Base-by-base conservation (phyloP, 768 basidiomycete genomes). In the Pulveroboletus sp. region DNA sequence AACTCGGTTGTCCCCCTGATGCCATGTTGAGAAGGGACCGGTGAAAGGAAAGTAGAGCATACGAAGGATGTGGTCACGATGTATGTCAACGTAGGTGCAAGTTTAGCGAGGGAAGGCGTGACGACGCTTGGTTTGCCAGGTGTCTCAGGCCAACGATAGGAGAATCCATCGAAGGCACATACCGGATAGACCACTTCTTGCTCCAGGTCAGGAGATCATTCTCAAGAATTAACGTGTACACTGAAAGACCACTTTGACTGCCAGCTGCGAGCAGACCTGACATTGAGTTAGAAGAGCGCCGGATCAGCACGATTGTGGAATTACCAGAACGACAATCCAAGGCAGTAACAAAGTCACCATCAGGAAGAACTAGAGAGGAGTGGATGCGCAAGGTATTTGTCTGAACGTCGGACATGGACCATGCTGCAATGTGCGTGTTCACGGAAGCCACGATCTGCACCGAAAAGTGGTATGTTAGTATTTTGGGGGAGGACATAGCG, bases 181-280 rank as follows among this genome's bases (percentile, higher is more conserved):
- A 90, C 89, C 71, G 59, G 46, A 73, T 68, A 17, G 74, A 74
- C 90, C 90, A 93, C 70, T 90, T 90, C 63, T 74, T 74, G 12
- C 82, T 83, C 90, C 90, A 93, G 0, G 83, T 87, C 14, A 83
- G 86, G 15, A 92, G 77, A 65, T 90, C 87, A 59, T 89, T 85
- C 57, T 91, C 87, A 28, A 89, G 74, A 48, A 85, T 81, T 27
- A 91, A 70, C 3, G 87, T 87, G 58, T 89, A 88, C 0, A 91
- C 80, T 1, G 86, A 83, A 12, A 93, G 70, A 35, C 77, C 76
- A 38, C 66, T 69, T 31, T 73, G 63, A 39, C 74, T 83, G 12
- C 86, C 88, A 32, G 91, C 78, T 18, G 83, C 85, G 54, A 93
- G 79, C 30, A 89, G 71, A 47, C 89, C 89, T 91, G 60, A n/a